Base-by-base conservation (phyloP, 1,139 yeast genomes). In the Taphrina communis region DNA sequence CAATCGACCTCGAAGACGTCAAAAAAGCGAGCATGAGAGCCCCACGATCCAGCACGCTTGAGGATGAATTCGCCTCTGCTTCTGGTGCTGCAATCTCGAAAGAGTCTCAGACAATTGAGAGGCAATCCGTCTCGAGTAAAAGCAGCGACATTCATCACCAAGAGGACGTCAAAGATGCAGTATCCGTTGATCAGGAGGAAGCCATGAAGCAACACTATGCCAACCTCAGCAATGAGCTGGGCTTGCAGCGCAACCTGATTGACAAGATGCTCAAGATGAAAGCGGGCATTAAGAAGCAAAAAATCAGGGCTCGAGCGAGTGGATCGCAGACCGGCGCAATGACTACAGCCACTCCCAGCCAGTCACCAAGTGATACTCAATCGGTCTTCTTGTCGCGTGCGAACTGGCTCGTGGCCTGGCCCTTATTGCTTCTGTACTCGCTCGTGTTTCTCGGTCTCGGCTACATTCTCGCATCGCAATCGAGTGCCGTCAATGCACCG, bases 191-290 rank as follows among this genome's bases (percentile, higher is more conserved):
- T 9, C 46, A 56, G 17, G 60, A 56, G 17, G 60, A 56, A 17
- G 25, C 52, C 19, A 44, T 58, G 53, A 42, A 58, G 52, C 51
- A 58, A 31, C 62, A 58, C 35, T 58, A 58, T 19, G 62, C 62
- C 14, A 46, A 14, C 7, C 53, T 58, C 36, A 58, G 62, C 53
- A 58, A 42, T 39, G 62, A 44, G 52, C 51, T 58, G 21, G 62
- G 62, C 19, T 31, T 58, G 36, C 62, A 58, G 46, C 17, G 62
- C 6, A 35, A 46, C 17, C 25, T 58, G 53, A 58, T 58, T 31
- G 53, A 46, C 53, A 46, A 58, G 41, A 58, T 58, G 53, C 21
- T 44, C 53, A 58, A 46, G 62, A 42, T 44, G 42, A 58, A 44
- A 17, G 53, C 53, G 7, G 53, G 41, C 19, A 58, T 44, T 17